A percentile compares a stretch with the other conserved stretches of the same genome.
Evolutionary conservation across 2,329 filamentous ascomycete genomes (phyloP).

Genomic region (Pseudogymnoascus sp.): DNA sequence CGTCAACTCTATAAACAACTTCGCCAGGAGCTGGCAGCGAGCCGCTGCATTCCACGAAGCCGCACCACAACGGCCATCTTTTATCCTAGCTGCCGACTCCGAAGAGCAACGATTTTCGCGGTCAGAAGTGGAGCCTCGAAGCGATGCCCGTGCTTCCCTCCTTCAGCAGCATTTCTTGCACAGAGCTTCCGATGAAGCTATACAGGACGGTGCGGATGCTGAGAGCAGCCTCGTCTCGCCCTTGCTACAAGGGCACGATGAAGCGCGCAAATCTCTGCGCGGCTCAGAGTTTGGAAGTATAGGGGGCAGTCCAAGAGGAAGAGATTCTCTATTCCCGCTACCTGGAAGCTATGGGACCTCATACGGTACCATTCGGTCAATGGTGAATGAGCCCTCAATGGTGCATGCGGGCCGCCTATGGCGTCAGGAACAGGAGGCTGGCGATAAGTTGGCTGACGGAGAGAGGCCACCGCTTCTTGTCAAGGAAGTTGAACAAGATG

Average conservation of each 20-base stretch:
- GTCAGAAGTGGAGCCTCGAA: constrained; percentile 21
- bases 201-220: constrained; percentile 22
- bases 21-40: constrained; percentile 85
- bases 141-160: constrained; percentile 30
- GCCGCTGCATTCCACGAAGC: constrained; percentile 85
- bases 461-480: constrained; percentile 73
- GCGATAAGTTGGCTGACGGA: constrained; percentile 42
- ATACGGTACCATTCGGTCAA: constrained; percentile 45
- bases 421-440: constrained; percentile 41
- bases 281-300: constrained; percentile 27
- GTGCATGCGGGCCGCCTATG: constrained; percentile 44
- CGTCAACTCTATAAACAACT: constrained; percentile 89
- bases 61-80: constrained; percentile 69
- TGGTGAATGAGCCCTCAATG: constrained; percentile 37
- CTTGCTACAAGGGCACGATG: constrained; percentile 30
- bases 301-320: constrained; percentile 30
- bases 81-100: constrained; percentile 56
- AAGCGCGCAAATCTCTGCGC: neutral
- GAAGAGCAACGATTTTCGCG: constrained; percentile 30
- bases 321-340: constrained; percentile 54
- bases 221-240: constrained; percentile 15
- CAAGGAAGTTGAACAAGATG: constrained; percentile 81
- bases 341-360: constrained; percentile 63
- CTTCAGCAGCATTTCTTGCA: constrained; percentile 47
- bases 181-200: constrained; percentile 22